Evolutionary conservation across 257 asterid species (phyloP).

Genomic region (Rubia yunnanensis): DNA sequence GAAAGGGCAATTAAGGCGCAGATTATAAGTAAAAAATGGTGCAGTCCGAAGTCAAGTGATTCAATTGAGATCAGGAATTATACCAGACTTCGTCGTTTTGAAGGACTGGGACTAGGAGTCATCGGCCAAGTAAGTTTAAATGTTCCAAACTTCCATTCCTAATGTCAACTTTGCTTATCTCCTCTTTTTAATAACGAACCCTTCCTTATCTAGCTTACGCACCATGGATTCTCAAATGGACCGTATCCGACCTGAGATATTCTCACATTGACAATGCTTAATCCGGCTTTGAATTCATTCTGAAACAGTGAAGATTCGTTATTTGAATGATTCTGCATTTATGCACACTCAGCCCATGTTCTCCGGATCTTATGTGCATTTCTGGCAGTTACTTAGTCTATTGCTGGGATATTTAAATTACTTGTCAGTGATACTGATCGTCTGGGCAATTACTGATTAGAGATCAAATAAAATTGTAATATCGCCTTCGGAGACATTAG

Average conservation of each 20-base stretch:
- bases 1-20: not conserved
- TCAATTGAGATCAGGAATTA: not conserved
- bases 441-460: no score
- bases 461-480: no score
- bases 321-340: no score
- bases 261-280: not conserved
- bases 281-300: no score
- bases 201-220: not conserved
- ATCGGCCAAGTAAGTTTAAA: not conserved
- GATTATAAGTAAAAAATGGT: not conserved
- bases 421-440: no score
- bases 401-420: no score
- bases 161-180: not conserved
- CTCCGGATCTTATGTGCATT: no score
- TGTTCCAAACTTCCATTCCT: not conserved
- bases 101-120: not conserved
- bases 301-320: no score
- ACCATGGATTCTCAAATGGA: not conserved
- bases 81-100: conserved; percentile 1
- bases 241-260: not conserved
- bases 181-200: not conserved
- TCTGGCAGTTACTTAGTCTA: no score
- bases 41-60: not conserved
- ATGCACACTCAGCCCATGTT: no score
- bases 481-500: no score